Base-by-base conservation (phyloP, 345 rosid genomes). In the Tarenaya hassleriana region DNA sequence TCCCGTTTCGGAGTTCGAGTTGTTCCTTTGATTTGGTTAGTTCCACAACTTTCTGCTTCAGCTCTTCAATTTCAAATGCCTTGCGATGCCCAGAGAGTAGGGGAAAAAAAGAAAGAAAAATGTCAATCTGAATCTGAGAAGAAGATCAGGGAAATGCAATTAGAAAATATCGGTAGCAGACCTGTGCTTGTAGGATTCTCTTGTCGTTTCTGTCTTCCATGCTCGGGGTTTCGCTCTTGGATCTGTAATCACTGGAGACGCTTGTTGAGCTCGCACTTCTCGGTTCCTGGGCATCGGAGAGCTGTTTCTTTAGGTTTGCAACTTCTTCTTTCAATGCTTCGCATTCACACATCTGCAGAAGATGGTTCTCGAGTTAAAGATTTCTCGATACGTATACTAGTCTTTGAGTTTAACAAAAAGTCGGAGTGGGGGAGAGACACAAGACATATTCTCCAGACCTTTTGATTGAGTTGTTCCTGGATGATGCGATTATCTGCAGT, bases 401-500 rank as follows among this genome's bases (percentile, higher is more conserved):
- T 24, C 29, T 24, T 24, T 2, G 29, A 38, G 16, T 37, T 40
- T 24, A 47, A 21, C 32, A 38, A 21, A 12, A 67, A 40, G 17
- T n/a, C 38, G 7, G 16, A 29, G 18, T 5, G 10, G 10, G 40
- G 31, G 16, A 31, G 29, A 24, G 43, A 62, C 17, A 14, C 34
- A 27, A 10, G 9, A 53, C 3, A 5, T 41, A 45, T 41, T 20
- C 35, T 41, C 31, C 24, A 29, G 63, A 92, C 99, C 99, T 88
- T 94, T 65, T 74, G 80, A 71, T 62, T 66, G 60, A 94, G 87
- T 72, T 84, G 86, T 73, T 88, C 95, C 68, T 88, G 95, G 59
- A 83, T 83, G 68, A 94, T 62, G 52, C 87, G 81, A 72, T 86
- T 88, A 64, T 94, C 97, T 24, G 97, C 94, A 48, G 79, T 81